A percentile compares a stretch with the other conserved stretches of the same genome.
phyloP scores from a whole-genome alignment of 2,329 filamentous ascomycete genomes.

The Diaporthe nobilis region DNA sequence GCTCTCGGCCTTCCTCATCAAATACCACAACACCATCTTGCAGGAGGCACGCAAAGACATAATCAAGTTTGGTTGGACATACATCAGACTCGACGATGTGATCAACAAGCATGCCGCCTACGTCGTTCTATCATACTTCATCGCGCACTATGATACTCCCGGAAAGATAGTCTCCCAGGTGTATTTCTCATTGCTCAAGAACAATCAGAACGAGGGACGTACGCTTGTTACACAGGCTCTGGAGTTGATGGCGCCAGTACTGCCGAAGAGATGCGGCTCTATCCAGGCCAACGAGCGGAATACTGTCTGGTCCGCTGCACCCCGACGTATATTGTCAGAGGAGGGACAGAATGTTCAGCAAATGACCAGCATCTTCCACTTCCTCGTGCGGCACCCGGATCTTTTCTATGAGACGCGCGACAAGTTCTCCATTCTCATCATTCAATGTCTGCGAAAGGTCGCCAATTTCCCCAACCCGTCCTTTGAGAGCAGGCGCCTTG shows the following conservation, averaged over 20 bases:
- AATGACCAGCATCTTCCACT: conserved; percentile 97
- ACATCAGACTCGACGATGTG: conserved; percentile 97
- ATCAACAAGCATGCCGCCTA: conserved; percentile 99
- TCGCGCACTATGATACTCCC: conserved; percentile 95
- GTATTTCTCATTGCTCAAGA: conserved; percentile 90
- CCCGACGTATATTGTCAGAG: conserved; percentile 90
- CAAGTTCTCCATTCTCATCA: conserved; percentile 90
- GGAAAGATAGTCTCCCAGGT: conserved; percentile 96
- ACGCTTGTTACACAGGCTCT: conserved; percentile 93
- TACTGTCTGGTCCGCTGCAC: conserved; percentile 90
- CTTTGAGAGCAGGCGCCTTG: conserved; percentile 91
- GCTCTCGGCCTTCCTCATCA: conserved; percentile 93
- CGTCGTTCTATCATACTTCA: conserved; percentile 97
- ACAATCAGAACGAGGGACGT: conserved; percentile 95
- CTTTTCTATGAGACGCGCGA: conserved; percentile 96
- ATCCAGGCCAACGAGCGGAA: conserved; percentile 76
- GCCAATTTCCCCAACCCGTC: conserved; percentile 86
- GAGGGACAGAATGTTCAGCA: conserved; percentile 96
- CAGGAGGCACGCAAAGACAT: conserved; percentile 97
- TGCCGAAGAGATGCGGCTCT: conserved; percentile 85
- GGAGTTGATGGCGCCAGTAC: conserved; percentile 93
- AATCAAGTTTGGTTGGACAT: conserved; percentile 99
- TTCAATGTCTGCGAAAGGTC: conserved; percentile 90
- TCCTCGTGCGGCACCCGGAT: conserved; percentile 91
- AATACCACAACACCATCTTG: conserved; percentile 90